Evolutionary conservation across 2,329 filamentous ascomycete genomes (phyloP), one percentile per base, ranked within the genome.

Genomic region (Podosphaera xanthii): DNA sequence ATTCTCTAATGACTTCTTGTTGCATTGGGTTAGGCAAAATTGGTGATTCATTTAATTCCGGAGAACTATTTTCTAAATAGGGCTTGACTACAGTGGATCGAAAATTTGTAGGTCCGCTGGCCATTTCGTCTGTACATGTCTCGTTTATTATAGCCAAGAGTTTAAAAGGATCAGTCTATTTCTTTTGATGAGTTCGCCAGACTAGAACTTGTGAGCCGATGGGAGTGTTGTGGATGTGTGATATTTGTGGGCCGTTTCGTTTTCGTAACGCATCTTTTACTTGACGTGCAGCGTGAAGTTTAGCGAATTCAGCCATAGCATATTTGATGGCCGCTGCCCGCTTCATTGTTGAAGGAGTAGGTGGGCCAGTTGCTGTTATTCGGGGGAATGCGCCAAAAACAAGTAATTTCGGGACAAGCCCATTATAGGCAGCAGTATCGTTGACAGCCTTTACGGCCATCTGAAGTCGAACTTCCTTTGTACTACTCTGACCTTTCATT

Each of bases 261-360:
- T 9, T 54, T 38, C 42, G 40, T 2, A 62, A 35, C 2, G 55
- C 58, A 22, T 60, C 59, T n/a, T 38, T 44, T 33, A 59, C n/a
- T 42, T 60, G 8, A 4, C 59, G 31, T 31, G 12, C 33, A 33
- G 58, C 53, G 10, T 48, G 30, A 10, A 60, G 33, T 14, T 60
- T 62, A 7, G 40, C 6, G 33, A 61, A n/a, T 49, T 60, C 58
- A 3, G 50, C 54, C 53, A 60, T 61, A 8, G 60, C 59, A 31
- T 59, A 58, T 22, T 57, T 60, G 22, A 61, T 36, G 5, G 59
- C 42, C 4, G 14, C 31, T 40, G 59, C 52, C 33, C 59, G 8
- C 44, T 61, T 35, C 6, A 14, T 50, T n/a, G 44, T 49, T 6
- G 55, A 49, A 8, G 38, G 31, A 35, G 40, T 30, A 12, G 34